These are phyloP conservation scores for Plasmodium gonderi DNA, from an alignment of 169 alveolate species.

Conservation along the genomic window DNA sequence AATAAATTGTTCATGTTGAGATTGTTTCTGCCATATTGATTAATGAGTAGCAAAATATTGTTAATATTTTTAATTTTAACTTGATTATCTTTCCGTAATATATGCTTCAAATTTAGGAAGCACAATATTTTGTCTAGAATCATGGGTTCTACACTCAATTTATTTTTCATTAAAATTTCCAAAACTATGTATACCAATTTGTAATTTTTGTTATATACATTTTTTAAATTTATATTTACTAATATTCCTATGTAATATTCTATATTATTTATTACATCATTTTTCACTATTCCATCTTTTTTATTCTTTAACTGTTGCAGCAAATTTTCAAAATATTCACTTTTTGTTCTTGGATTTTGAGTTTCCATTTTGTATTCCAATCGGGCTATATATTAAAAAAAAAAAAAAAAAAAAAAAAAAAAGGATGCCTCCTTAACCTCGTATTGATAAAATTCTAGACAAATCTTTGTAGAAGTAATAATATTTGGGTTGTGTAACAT, in stretches of 20 bases:
- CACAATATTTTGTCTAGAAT: constrained; percentile 20
- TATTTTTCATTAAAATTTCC: constrained; percentile 1
- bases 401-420: too few relatives aligned
- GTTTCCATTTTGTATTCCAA: neutral
- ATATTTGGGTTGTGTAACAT: too few relatives aligned
- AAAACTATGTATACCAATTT: constrained; percentile 18
- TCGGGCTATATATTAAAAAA: too few relatives aligned
- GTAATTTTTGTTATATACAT: constrained; percentile 30
- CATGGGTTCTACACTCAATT: constrained; percentile 19
- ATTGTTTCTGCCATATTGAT: neutral
- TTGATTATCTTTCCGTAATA: constrained; percentile 20
- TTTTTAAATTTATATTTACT: constrained; percentile 49
- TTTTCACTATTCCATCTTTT: neutral
- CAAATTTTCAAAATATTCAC: neutral
- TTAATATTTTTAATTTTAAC: constrained; percentile 21
- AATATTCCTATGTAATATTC: constrained; percentile 50
- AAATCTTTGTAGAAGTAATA: too few relatives aligned
- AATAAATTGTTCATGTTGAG: constrained; percentile 29
- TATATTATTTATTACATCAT: constrained; percentile 12
- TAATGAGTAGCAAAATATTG: constrained; percentile 22
- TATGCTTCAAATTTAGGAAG: constrained; percentile 21
- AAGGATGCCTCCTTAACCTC: too few relatives aligned
- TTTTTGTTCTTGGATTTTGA: neutral
- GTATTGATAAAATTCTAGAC: too few relatives aligned
- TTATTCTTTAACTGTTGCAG: neutral